Percentiles rank a stretch among this genome's conserved stretches.
Evolutionary conservation across 208 protist species (phyloP).

Genomic region (Trypanosoma boissoni): DNA sequence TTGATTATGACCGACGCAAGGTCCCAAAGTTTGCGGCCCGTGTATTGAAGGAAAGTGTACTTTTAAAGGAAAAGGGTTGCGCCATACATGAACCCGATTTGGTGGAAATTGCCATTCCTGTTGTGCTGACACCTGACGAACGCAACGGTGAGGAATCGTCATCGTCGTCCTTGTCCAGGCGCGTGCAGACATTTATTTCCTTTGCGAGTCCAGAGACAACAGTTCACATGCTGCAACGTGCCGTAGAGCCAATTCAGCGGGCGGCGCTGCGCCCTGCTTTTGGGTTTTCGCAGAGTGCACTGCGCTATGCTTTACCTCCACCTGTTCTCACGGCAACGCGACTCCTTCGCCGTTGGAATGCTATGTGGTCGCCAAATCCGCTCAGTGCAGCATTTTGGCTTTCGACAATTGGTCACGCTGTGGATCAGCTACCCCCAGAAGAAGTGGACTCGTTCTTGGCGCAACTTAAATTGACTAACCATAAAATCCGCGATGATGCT

Average conservation of each 20-base stretch:
- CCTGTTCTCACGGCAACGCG: conserved; percentile 33
- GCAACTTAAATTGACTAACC: too few relatives aligned
- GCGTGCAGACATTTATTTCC: conserved; percentile 37
- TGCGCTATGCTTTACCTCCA: conserved; percentile 43
- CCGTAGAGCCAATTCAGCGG: conserved; percentile 28
- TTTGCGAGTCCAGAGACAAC: conserved; percentile 41
- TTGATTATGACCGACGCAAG: conserved; percentile 8
- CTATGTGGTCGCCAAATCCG: neutral
- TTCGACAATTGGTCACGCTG: conserved; percentile 46
- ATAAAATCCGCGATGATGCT: too few relatives aligned
- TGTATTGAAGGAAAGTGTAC: conserved; percentile 9
- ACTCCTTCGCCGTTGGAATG: conserved; percentile 40
- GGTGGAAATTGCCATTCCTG: conserved; percentile 54
- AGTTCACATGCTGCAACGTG: conserved; percentile 28
- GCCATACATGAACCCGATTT: conserved; percentile 31
- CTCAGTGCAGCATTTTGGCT: conserved; percentile 57
- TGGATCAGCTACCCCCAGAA: too few relatives aligned
- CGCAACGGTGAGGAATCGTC: too few relatives aligned
- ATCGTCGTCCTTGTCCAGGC: neutral
- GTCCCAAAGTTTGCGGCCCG: conserved; percentile 20
- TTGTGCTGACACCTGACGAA: too few relatives aligned
- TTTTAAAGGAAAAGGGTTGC: conserved; percentile 31
- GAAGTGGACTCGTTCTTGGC: too few relatives aligned
- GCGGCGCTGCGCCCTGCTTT: conserved; percentile 47
- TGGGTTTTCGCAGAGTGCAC: conserved; percentile 49